Percentiles rank a stretch among this genome's conserved stretches.
Evolutionary conservation across 2,329 filamentous ascomycete species (phyloP).

Genomic region (Allantophomopsis cytisporea): DNA sequence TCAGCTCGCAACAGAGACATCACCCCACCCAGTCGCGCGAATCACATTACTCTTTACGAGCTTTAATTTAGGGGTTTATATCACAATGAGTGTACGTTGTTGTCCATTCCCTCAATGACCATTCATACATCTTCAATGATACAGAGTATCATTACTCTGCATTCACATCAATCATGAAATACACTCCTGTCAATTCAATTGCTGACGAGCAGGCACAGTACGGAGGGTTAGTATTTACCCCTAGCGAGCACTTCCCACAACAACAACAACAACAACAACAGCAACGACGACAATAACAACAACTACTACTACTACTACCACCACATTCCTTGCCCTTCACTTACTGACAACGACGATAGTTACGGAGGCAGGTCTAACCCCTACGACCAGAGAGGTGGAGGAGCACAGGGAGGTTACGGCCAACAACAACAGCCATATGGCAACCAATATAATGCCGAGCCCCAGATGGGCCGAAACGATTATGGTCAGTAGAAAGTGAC

Average conservation of each 20-base stretch:
- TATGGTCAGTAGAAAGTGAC: slow-evolving; percentile 13
- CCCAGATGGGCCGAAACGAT: slow-evolving; percentile 21
- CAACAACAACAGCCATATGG: slow-evolving; percentile 9
- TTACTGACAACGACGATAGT: slow-evolving; percentile 20
- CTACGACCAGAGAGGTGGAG: slow-evolving; percentile 39
- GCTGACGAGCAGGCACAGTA: slow-evolving; percentile 3
- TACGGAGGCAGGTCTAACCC: slow-evolving; percentile 42
- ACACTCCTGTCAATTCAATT: neutral
- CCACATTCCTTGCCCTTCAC: neutral
- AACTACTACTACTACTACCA: too few species aligned
- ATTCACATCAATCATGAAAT: neutral
- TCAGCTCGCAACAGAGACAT: too few species aligned
- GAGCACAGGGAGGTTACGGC: slow-evolving; percentile 17
- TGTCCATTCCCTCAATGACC: neutral
- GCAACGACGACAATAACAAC: neutral
- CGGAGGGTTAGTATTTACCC: slow-evolving; percentile 1
- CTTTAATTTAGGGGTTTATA: slow-evolving; percentile 1
- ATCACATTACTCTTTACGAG: neutral
- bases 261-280: neutral
- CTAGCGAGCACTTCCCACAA: neutral
- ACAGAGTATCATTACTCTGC: neutral
- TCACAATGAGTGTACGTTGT: slow-evolving; percentile 2
- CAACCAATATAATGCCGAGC: slow-evolving; percentile 24
- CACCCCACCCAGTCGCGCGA: too few species aligned
- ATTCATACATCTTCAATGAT: neutral